Base-by-base conservation (phyloP, 257 asterid genomes). In the Dorcoceras hygrometricum region DNA sequence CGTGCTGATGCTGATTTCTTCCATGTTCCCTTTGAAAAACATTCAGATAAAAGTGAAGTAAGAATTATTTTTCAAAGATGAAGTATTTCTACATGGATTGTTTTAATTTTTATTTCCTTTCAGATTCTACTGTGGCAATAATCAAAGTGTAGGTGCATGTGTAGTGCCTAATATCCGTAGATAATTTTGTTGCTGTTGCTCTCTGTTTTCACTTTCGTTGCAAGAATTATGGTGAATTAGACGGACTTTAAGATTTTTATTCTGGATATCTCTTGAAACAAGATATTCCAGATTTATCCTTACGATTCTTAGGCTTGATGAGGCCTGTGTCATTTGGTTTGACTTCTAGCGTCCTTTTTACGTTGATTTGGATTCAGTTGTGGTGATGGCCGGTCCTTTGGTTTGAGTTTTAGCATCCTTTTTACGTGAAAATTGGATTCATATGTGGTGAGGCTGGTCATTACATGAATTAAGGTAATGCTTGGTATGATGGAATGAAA, bases 1-100 rank as follows among this genome's bases (percentile, higher is more conserved):
- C 97, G 99, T 73, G 87, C 76, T 69, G 95, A 85, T 83, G 90
- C 97, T 72, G 99, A 93, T 88, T 93, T 93, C 84, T 93, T 93
- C 76, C 70, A 84, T 67, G 73, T 72, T 53, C 94, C 95, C 59
- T 18, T 61, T 64, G 91, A 81, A 68, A 43, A 78, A 60, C 79
- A 2, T 56, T 70, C 74, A 31, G 86, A 83, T 19, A 77, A 81
- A 71, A 79, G 54, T 25, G 91, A 78, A 84, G 96, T 86, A 75
- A 72, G 72, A 51, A 71, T 62, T 54, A 34, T 55, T 53, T 31
- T 23, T 26, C 65, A 53, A 16, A 43, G 31, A 31, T 55, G 55
- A 60, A 68, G 32, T 65, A 24, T 27, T 59, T 28, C 67, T 29
- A 26, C 43, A 66, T 54, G 70, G 63, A 68, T 55, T 55, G 2